Percentiles rank a stretch among this genome's conserved stretches.
Evolutionary conservation across 176 grass and related monocot genomes (phyloP).

Genomic region (Tillandsia fasciculata): DNA sequence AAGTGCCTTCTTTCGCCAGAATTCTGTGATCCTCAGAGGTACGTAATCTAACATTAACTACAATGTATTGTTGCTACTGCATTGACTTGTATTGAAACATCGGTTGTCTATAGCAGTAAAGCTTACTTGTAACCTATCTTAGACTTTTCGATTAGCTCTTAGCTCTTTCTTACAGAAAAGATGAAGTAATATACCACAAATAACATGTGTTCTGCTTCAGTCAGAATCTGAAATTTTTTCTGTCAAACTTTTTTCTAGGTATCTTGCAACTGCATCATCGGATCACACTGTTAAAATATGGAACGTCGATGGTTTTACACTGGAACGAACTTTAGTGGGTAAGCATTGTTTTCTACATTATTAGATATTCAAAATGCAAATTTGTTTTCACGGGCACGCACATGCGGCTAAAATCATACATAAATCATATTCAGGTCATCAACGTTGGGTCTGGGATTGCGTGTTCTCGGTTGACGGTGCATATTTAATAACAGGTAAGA

Average conservation of each 20-base stretch:
- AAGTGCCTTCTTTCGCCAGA: slow-evolving; percentile 90
- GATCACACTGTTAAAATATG: slow-evolving; percentile 96
- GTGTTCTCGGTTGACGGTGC: slow-evolving; percentile 89
- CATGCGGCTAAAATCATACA: background rate
- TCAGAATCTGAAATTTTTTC: background rate
- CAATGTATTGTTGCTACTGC: too few species aligned
- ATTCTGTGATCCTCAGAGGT: slow-evolving; percentile 87
- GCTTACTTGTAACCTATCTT: background rate
- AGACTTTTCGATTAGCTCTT: background rate
- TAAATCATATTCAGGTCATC: slow-evolving; percentile 42
- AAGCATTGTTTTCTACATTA: slow-evolving; percentile 7
- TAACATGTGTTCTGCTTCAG: too few species aligned
- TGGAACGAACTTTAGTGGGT: slow-evolving; percentile 78
- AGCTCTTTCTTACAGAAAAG: background rate
- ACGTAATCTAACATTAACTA: background rate
- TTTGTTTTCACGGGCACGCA: background rate
- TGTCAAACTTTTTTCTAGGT: slow-evolving; percentile 38
- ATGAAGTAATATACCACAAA: background rate
- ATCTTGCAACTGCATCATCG: slow-evolving; percentile 84
- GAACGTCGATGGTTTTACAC: slow-evolving; percentile 91
- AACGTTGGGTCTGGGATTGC: slow-evolving; percentile 91
- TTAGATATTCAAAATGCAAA: background rate
- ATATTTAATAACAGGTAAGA: slow-evolving; percentile 75
- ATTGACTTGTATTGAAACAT: too few species aligned
- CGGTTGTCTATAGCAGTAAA: background rate